A percentile compares a stretch with the other conserved stretches of the same genome.
These are phyloP conservation scores for Neurospora pannonica DNA, from an alignment of 495 filamentous ascomycete species.

Conservation along the genomic window DNA sequence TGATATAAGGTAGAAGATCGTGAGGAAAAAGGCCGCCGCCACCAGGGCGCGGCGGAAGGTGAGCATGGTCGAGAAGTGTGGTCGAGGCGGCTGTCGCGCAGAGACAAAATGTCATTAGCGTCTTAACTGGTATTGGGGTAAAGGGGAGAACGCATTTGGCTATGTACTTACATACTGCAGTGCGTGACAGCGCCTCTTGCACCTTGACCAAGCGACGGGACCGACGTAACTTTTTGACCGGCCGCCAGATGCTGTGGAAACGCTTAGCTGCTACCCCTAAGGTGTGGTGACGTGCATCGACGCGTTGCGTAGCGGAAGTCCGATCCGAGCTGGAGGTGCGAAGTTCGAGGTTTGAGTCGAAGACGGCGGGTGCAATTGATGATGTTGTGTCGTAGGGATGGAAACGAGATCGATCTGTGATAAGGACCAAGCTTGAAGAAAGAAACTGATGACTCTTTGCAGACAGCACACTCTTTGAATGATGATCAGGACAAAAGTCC, in stretches of 20 bases:
- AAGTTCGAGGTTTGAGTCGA: neutral
- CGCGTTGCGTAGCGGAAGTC: neutral
- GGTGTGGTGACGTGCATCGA: neutral
- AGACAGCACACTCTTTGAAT: neutral
- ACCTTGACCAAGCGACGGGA: neutral
- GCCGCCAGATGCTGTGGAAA: neutral
- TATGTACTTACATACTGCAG: neutral
- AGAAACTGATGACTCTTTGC: neutral
- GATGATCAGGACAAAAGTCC: neutral
- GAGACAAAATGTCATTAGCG: conserved; percentile 1
- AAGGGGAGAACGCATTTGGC: neutral
- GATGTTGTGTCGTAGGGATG: neutral
- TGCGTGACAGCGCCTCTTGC: neutral
- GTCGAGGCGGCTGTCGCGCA: conserved; percentile 2
- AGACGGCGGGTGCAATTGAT: neutral
- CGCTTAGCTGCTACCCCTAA: neutral
- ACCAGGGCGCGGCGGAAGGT: conserved; percentile 67
- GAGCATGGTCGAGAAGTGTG: conserved; percentile 30
- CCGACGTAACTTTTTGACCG: neutral
- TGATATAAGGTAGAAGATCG: conserved; percentile 60
- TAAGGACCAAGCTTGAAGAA: neutral
- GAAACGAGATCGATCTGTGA: neutral
- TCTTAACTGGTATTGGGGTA: neutral
- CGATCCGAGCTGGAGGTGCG: neutral
- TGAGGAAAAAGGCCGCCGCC: conserved; percentile 56